Evolutionary conservation across 805 yeast genomes (phyloP).

Genomic region (Teunomyces panamensis): DNA sequence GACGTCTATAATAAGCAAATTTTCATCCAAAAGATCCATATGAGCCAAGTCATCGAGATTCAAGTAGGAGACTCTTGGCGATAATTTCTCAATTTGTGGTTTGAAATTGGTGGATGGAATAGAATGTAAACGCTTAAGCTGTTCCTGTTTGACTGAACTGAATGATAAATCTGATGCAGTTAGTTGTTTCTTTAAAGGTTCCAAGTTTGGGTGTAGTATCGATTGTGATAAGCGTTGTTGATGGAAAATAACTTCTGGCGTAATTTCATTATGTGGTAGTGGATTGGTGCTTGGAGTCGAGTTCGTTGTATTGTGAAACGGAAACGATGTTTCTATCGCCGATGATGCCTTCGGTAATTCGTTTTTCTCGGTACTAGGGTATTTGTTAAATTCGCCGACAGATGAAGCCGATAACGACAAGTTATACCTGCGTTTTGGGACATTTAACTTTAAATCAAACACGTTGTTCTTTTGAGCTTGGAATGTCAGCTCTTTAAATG

Average conservation of each 20-base stretch:
- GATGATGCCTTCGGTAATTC: conserved; percentile 12
- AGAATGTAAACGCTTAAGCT: conserved; percentile 19
- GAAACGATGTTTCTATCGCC: conserved; percentile 20
- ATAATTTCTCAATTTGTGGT: conserved; percentile 20
- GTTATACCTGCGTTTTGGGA: conserved; percentile 9
- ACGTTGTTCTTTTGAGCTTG: conserved; percentile 5
- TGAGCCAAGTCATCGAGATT: conserved; percentile 11
- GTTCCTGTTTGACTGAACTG: conserved; percentile 20
- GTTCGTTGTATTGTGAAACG: conserved; percentile 6
- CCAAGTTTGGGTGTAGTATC: conserved; percentile 6
- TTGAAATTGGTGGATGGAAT: conserved; percentile 19
- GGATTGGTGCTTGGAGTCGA: background rate
- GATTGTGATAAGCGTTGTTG: background rate
- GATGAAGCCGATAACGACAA: conserved; percentile 9
- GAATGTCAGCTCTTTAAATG: background rate
- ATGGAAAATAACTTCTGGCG: background rate
- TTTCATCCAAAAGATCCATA: conserved; percentile 5
- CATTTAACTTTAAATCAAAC: conserved; percentile 13
- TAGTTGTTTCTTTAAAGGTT: conserved; percentile 15
- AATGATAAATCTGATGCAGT: conserved; percentile 21
- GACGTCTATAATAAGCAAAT: conserved; percentile 60
- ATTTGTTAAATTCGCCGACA: conserved; percentile 4
- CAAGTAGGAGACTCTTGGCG: conserved; percentile 18
- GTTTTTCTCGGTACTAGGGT: conserved; percentile 3
- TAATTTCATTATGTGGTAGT: background rate